Conservation (phyloP, 331 rosid genomes). For the Stylosanthes scabra region DNA sequence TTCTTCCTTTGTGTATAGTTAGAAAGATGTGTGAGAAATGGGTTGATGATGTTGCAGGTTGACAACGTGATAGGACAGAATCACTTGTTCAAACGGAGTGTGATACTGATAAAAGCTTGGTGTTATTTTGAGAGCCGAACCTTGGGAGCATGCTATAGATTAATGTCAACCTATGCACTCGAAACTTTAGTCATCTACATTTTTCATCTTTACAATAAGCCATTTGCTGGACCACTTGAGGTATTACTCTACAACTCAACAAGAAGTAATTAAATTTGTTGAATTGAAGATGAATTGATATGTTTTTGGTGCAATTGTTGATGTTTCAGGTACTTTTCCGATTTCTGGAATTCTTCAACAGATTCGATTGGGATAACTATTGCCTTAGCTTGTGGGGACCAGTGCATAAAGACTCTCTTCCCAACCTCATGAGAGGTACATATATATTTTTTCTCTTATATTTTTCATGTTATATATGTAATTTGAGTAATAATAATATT, state of each 20-base stretch:
- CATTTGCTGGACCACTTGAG: conserved; percentile 91
- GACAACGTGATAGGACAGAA: conserved; percentile 56
- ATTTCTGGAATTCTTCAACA: conserved; percentile 81
- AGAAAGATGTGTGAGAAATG: no score
- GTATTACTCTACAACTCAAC: conserved; percentile 45
- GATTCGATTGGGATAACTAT: conserved; percentile 89
- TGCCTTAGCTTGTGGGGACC: conserved; percentile 93
- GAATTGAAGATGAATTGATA: no score
- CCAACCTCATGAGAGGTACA: conserved; percentile 76
- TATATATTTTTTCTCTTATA: no score
- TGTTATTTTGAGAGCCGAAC: conserved; percentile 87
- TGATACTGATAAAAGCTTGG: conserved; percentile 93
- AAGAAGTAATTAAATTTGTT: no score
- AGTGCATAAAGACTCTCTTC: conserved; percentile 70
- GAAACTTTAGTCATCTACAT: conserved; percentile 84
- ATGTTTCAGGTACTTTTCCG: conserved; percentile 76
- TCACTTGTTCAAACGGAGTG: conserved; percentile 82
- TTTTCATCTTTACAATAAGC: conserved; percentile 64
- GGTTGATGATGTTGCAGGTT: conserved; percentile 66
- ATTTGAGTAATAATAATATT: background rate
- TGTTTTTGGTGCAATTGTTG: background rate
- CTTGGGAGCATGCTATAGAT: conserved; percentile 88
- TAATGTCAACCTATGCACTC: conserved; percentile 83
- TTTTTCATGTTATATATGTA: no score
- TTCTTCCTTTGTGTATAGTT: no score